Conservation (phyloP, 495 filamentous ascomycete species). For the Penicillium odoratum region DNA sequence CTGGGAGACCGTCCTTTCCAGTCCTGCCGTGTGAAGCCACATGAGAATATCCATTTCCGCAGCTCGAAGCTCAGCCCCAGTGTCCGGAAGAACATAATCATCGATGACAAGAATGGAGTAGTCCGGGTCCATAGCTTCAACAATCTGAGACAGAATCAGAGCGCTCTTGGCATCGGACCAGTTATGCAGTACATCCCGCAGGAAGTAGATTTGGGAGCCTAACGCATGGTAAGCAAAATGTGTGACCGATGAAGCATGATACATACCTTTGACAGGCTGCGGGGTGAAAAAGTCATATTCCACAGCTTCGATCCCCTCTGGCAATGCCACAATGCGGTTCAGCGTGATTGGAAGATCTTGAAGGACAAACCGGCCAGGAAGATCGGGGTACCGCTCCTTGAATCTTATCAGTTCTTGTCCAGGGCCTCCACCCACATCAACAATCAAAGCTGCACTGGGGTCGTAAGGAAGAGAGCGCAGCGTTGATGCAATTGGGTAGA, state of each 20-base stretch:
- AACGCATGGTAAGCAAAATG: background rate
- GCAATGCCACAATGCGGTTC: conserved; percentile 27
- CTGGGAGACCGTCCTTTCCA: conserved; percentile 39
- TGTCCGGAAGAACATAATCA: conserved; percentile 41
- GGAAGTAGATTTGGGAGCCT: conserved; percentile 45
- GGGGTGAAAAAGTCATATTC: conserved; percentile 44
- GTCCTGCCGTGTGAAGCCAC: conserved; percentile 33
- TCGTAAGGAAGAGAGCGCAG: conserved; percentile 17
- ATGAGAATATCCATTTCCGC: conserved; percentile 39
- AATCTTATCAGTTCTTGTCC: conserved; percentile 49
- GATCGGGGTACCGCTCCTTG: conserved; percentile 24
- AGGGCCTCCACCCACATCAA: conserved; percentile 50
- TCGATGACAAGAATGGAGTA: conserved; percentile 47
- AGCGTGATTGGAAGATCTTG: conserved; percentile 49
- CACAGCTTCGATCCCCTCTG: conserved; percentile 31
- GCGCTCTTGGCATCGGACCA: conserved; percentile 32
- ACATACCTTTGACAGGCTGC: conserved; percentile 45
- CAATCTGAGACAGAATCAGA: conserved; percentile 22
- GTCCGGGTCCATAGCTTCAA: conserved; percentile 37
- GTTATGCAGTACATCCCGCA: conserved; percentile 41
- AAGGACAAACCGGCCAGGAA: conserved; percentile 47
- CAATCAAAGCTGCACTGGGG: conserved; percentile 33
- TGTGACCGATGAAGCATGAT: background rate
- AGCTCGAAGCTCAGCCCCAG: conserved; percentile 25
- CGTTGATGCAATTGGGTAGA: conserved; percentile 13